phyloP scores from a whole-genome alignment of 73 alveolate species.

The Tetrahymena borealis region DNA sequence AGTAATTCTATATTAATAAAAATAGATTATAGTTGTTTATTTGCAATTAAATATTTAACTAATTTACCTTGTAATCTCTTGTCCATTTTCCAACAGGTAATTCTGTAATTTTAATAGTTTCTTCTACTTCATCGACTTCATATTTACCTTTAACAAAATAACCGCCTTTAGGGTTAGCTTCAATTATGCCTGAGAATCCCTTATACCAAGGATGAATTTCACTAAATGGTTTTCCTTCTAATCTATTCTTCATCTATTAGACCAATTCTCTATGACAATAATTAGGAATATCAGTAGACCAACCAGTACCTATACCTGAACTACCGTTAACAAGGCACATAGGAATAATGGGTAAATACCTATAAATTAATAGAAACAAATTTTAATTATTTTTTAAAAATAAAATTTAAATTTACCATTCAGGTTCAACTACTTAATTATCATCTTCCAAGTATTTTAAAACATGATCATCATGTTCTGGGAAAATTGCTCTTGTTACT shows the following conservation, averaged over 20 bases:
- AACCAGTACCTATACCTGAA: slow-evolving; percentile 99
- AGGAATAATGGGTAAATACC: slow-evolving; percentile 96
- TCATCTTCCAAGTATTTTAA: slow-evolving; percentile 96
- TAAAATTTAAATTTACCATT: slow-evolving; percentile 48
- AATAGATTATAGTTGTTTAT: neutral
- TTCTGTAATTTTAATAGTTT: slow-evolving; percentile 78
- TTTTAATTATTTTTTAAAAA: neutral
- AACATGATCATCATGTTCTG: slow-evolving; percentile 91
- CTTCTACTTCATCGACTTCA: slow-evolving; percentile 65
- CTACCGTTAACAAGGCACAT: slow-evolving; percentile 96
- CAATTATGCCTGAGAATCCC: slow-evolving; percentile 81
- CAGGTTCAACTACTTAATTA: slow-evolving; percentile 98
- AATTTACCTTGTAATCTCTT: slow-evolving; percentile 79
- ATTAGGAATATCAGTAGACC: slow-evolving; percentile 93
- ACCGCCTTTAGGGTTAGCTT: slow-evolving; percentile 58
- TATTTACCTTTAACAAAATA: slow-evolving; percentile 71
- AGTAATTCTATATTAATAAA: slow-evolving; percentile 37
- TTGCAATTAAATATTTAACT: slow-evolving; percentile 63
- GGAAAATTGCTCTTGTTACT: slow-evolving; percentile 87
- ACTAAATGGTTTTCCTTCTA: slow-evolving; percentile 61
- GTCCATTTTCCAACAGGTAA: slow-evolving; percentile 95
- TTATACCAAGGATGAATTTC: slow-evolving; percentile 80
- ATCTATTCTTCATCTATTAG: slow-evolving; percentile 64
- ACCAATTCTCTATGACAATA: slow-evolving; percentile 96
- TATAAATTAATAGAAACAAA: neutral